Evolutionary conservation across 1,284 basidiomycete species (phyloP).

Genomic region (Cryptococcus sp.): DNA sequence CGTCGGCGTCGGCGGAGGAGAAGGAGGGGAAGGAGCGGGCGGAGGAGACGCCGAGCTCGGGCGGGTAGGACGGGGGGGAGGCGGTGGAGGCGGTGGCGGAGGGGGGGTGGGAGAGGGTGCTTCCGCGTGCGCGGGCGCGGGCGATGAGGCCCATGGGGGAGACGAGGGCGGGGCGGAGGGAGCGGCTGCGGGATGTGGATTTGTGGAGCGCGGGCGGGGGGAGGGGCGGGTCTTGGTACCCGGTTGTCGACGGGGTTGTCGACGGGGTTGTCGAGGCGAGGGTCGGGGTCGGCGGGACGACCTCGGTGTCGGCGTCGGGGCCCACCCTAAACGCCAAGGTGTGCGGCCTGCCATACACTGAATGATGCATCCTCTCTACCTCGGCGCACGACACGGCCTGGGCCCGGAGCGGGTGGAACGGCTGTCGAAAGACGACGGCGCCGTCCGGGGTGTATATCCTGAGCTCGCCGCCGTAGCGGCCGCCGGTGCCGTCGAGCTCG

Average conservation of each 20-base stretch:
- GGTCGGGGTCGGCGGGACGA: background rate
- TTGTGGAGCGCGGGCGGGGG: background rate
- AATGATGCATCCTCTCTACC: slow-evolving; percentile 6
- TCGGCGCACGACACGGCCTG: slow-evolving; percentile 3
- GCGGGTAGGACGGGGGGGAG: background rate
- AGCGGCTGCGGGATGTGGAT: background rate
- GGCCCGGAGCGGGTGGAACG: background rate
- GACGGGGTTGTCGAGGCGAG: background rate
- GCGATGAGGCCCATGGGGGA: background rate
- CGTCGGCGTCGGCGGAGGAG: background rate
- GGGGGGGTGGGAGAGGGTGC: background rate
- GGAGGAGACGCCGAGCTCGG: background rate
- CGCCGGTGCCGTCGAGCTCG: slow-evolving; percentile 7
- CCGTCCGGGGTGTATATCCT: slow-evolving; percentile 10
- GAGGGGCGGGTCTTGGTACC: background rate
- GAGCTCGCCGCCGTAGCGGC: slow-evolving; percentile 7
- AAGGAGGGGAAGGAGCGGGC: no score
- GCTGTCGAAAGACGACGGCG: background rate
- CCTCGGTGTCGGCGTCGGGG: background rate
- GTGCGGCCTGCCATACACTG: slow-evolving; percentile 4
- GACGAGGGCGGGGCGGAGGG: background rate
- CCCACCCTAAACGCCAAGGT: slow-evolving; percentile 4
- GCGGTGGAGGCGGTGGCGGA: background rate
- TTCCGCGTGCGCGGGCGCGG: background rate
- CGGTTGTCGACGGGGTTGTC: background rate